Evolutionary conservation across 768 basidiomycete genomes (phyloP), one percentile per base, ranked within the genome.

Genomic region (Phylloporus arenicola): DNA sequence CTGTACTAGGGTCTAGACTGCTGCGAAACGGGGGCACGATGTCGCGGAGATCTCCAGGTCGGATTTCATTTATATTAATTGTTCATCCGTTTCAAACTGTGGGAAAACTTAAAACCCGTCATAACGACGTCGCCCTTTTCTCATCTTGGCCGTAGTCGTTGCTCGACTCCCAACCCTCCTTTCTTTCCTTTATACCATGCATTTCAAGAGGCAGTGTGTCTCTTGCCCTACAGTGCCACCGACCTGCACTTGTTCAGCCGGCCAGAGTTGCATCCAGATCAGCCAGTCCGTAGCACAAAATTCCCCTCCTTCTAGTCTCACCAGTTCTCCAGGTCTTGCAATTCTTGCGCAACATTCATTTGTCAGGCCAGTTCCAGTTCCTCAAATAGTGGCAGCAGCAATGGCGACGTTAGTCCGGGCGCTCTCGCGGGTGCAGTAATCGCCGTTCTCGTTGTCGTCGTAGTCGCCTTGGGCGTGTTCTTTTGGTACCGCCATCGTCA

Each of bases 361-460:
- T 90, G 87, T 57, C 74, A 80, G 24, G 48, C 71, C 27, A 70
- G 46, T 17, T 22, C 57, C 16, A 70, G 45, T 17, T 24, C 57
- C 17, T 54, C 51, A 24, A 50, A 46, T 20, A 53, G 60, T 4
- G 35, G 31, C 39, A 31, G 46, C 19, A 75, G 78, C 7, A 67
- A 13, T 24, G 63, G 67, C 4, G 79, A 80, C 10, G 69, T 81
- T 45, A 83, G 83, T 62, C 75, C 79, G 47, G 87, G 86, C 39
- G 86, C 83, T 3, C 74, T 88, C 17, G 88, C 84, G 17, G 88
- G 86, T 42, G 86, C 81, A 37, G 75, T 91, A 50, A 70, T 88
- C 27, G 87, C 81, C 30, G 73, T 75, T 11, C 59, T 91, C 38
- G 60, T 84, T 10, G 77, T 87, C 61, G 69, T 90, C 39, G 75